Evolutionary conservation across 371 early-diverging fungal genomes (phyloP), one percentile per base, ranked within the genome.

Genomic region (Lichtheimia hyalospora): DNA sequence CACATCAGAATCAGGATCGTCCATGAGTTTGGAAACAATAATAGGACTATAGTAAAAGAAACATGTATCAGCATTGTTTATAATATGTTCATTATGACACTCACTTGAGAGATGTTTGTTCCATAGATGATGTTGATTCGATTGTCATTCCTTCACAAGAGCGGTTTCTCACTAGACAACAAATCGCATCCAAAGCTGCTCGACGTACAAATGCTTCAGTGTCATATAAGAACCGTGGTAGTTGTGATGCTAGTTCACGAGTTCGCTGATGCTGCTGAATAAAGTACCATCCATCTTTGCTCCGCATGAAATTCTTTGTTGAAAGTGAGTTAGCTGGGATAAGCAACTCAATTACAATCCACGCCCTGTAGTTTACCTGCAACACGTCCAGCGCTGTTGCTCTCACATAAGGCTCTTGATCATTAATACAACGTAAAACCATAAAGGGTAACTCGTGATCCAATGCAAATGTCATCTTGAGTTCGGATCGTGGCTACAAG

Each of bases 181-280:
- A 62, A 61, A 87, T 82, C 2, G 81, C 75, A 53, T 85, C 85
- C 55, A 86, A 57, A 4, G 80, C 72, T 6, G 85, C 82, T 48
- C 87, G 71, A 52, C 85, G 72, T 3, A 86, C 87, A 71, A 84
- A 78, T 0, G 87, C 84, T 44, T 85, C 87, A 4, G 79, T 62
- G 52, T 87, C 87, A 56, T 77, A 74, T 27, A 85, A 63, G 49
- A 86, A 57, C 4, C 60, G 59, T 10, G 86, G 86, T 42, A 86
- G 52, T 21, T 57, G 62, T 1, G 50, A 28, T 7, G 69, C 67
- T 28, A 74, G 52, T 13, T 67, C 54, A 12, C 64, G 66, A 34
- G 60, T 63, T 2, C 56, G 48, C 49, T 72, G 52, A 44, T 74
- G 65, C 15, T 64, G 63, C 58, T 79, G 77, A 18, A 76, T 71